phyloP scores from a whole-genome alignment of 78 protist species.

The Tieghemostelium lacteum region DNA sequence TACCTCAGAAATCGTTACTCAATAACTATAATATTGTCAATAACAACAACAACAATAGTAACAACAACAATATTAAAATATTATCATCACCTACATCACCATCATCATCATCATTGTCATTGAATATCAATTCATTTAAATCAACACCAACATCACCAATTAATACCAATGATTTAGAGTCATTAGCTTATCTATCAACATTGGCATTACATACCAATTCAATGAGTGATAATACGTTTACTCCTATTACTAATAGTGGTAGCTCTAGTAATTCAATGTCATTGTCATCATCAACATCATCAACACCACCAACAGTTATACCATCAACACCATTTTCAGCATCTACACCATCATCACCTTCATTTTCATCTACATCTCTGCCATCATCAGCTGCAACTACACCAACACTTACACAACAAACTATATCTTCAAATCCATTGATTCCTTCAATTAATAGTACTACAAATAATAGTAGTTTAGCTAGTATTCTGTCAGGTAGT shows the following conservation, averaged over 20 bases:
- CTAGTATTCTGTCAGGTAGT: too few relatives aligned
- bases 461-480: too few relatives aligned
- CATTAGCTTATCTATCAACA: neutral
- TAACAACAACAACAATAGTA: neutral
- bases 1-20: neutral
- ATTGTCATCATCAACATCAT: neutral
- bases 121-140: conserved; percentile 4
- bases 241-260: neutral
- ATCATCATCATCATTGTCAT: conserved; percentile 1
- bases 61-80: neutral
- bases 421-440: neutral
- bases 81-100: neutral
- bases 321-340: conserved; percentile 1
- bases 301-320: neutral
- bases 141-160: conserved; percentile 27
- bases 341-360: neutral
- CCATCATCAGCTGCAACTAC: neutral
- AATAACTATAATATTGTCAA: neutral
- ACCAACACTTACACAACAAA: neutral
- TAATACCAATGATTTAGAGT: neutral
- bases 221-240: neutral
- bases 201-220: neutral
- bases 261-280: neutral
- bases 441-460: too few relatives aligned
- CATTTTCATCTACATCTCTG: conserved; percentile 1